A percentile compares a stretch with the other conserved stretches of the same genome.
Evolutionary conservation across 2,329 filamentous ascomycete genomes (phyloP).

Genomic region (Colletotrichum brevisporum): DNA sequence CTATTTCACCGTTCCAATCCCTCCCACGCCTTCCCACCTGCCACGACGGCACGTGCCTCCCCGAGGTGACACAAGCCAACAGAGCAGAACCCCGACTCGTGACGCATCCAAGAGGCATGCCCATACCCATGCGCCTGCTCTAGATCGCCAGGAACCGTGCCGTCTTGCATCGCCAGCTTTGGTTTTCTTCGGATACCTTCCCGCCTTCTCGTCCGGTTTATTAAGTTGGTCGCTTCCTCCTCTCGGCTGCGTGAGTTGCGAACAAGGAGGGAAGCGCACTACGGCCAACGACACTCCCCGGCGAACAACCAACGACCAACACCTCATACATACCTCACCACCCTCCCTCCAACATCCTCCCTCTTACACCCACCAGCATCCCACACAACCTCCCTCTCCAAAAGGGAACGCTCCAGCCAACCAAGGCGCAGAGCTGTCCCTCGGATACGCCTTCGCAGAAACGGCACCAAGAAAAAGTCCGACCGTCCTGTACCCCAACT

Average conservation of each 20-base stretch:
- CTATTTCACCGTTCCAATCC: background rate
- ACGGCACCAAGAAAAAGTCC: background rate
- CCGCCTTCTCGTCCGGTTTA: background rate
- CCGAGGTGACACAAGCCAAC: slow-evolving; percentile 30
- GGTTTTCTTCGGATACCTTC: background rate
- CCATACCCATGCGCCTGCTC: slow-evolving; percentile 24
- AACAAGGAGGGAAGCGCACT: no score
- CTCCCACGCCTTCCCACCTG: background rate
- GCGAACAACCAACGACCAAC: no score
- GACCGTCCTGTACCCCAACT: slow-evolving; percentile 21
- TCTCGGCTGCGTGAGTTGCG: no score
- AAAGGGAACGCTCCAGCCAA: no score
- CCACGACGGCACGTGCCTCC: slow-evolving; percentile 29
- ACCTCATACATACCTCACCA: no score
- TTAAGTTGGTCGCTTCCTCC: background rate
- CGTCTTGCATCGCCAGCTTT: background rate
- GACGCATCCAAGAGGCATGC: slow-evolving; percentile 33
- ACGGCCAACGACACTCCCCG: no score
- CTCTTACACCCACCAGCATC: no score
- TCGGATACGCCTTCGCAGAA: no score
- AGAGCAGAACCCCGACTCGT: slow-evolving; percentile 24
- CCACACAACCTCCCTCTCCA: no score
- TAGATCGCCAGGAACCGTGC: slow-evolving; percentile 25
- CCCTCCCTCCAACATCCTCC: no score
- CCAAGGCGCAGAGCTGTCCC: no score